Conservation (phyloP, 208 protist species). For the Trypanosoma conorhini region DNA sequence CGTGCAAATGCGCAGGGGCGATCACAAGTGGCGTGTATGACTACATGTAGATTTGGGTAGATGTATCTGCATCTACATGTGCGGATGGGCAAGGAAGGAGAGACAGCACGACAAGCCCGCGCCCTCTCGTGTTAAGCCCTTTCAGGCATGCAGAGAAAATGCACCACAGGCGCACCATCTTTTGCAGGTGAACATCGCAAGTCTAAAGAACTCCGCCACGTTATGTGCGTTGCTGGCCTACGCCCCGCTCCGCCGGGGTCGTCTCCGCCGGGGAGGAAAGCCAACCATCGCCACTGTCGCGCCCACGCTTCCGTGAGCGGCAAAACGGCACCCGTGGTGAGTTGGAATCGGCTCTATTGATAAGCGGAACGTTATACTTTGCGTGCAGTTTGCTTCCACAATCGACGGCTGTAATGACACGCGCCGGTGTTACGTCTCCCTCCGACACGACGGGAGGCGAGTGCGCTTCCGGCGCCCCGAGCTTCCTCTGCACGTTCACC, state of each 20-base stretch:
- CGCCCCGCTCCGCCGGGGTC: not conserved
- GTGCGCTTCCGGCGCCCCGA: slow-evolving; percentile 13
- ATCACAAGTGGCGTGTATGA: too few species aligned
- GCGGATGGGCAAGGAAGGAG: too few species aligned
- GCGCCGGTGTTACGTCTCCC: slow-evolving; percentile 26
- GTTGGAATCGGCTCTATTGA: not conserved
- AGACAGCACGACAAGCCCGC: too few species aligned
- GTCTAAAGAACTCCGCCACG: not conserved
- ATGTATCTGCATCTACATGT: too few species aligned
- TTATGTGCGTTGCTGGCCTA: slow-evolving; percentile 8
- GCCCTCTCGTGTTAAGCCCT: not conserved
- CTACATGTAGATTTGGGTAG: too few species aligned
- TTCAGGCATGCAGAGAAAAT: not conserved
- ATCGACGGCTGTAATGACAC: slow-evolving; percentile 15
- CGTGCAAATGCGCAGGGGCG: too few species aligned
- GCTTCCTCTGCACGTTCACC: slow-evolving; percentile 45
- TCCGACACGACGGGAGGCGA: not conserved
- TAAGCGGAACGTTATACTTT: slow-evolving; percentile 3
- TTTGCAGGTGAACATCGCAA: not conserved
- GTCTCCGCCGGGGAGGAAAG: not conserved
- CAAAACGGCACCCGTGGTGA: slow-evolving; percentile 9
- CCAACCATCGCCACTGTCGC: slow-evolving; percentile 17
- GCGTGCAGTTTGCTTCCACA: slow-evolving; percentile 14
- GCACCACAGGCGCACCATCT: too few species aligned
- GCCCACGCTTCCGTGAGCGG: slow-evolving; percentile 11